Evolutionary conservation across 495 filamentous ascomycete species (phyloP).

Genomic region (Tuber calosporum): DNA sequence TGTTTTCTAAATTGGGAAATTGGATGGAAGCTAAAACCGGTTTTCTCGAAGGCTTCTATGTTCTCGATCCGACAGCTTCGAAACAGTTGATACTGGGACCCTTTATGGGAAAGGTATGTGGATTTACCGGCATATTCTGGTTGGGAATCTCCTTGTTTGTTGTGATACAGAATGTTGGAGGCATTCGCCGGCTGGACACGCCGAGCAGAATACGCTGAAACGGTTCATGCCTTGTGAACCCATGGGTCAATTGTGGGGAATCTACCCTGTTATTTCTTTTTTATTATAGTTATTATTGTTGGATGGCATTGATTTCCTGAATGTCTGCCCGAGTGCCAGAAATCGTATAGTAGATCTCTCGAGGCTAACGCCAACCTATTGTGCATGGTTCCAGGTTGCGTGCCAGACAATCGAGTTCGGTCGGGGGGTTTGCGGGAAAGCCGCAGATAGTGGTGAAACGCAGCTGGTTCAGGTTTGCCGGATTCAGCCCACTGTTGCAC

Average conservation of each 20-base stretch:
- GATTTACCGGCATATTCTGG: conserved; percentile 15
- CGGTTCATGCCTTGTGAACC: neutral
- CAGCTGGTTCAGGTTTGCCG: conserved; percentile 54
- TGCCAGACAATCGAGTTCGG: conserved; percentile 79
- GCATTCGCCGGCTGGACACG: neutral
- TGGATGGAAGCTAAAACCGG: conserved; percentile 19
- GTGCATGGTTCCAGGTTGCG: conserved; percentile 53
- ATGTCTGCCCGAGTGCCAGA: neutral
- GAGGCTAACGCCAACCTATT: neutral
- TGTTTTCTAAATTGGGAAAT: conserved; percentile 24
- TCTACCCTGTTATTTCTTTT: neutral
- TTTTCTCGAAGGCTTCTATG: conserved; percentile 62
- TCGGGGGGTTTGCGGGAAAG: conserved; percentile 75
- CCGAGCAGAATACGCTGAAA: neutral
- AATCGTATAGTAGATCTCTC: neutral
- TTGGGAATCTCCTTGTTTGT: neutral
- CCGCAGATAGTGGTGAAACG: conserved; percentile 56
- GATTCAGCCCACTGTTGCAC: neutral
- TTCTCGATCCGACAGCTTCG: conserved; percentile 56
- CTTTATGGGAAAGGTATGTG: conserved; percentile 59
- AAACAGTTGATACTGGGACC: conserved; percentile 70
- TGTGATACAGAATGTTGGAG: neutral
- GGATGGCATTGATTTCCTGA: neutral
- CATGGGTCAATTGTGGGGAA: neutral
- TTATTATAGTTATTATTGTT: neutral